Conservation (phyloP, 169 alveolate species). For the Plasmodium vivax region DNA sequence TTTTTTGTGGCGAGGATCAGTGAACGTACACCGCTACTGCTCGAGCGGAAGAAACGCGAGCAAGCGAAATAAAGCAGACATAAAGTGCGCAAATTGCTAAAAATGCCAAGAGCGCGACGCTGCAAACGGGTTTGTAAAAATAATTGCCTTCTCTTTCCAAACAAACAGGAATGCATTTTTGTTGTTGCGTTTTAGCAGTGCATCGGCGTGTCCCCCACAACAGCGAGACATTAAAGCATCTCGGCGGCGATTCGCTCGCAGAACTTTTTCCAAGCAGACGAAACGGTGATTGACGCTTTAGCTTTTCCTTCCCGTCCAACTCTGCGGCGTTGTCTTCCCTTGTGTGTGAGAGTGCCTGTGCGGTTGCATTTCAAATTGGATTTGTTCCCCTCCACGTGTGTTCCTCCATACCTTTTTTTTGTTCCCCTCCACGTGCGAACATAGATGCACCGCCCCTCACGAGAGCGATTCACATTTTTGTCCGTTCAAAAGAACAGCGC, state of each 20-base stretch:
- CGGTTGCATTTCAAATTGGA: background rate
- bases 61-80: background rate
- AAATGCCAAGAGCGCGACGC: background rate
- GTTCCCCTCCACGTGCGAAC: background rate
- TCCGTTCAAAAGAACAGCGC: slow-evolving; percentile 14
- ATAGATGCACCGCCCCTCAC: background rate
- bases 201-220: background rate
- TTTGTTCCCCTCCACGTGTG: no score
- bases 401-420: background rate
- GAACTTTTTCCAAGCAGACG: background rate
- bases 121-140: background rate
- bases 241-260: background rate
- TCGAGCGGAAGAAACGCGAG: background rate
- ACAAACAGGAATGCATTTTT: background rate
- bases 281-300: background rate
- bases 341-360: background rate
- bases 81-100: background rate
- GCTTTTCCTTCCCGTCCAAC: background rate
- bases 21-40: background rate
- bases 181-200: background rate
- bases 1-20: background rate
- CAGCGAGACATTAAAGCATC: background rate
- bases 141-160: background rate
- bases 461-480: background rate
- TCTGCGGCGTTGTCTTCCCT: background rate